phyloP scores from a whole-genome alignment of 1,284 basidiomycete genomes.

The Hemileia vastatrix region DNA sequence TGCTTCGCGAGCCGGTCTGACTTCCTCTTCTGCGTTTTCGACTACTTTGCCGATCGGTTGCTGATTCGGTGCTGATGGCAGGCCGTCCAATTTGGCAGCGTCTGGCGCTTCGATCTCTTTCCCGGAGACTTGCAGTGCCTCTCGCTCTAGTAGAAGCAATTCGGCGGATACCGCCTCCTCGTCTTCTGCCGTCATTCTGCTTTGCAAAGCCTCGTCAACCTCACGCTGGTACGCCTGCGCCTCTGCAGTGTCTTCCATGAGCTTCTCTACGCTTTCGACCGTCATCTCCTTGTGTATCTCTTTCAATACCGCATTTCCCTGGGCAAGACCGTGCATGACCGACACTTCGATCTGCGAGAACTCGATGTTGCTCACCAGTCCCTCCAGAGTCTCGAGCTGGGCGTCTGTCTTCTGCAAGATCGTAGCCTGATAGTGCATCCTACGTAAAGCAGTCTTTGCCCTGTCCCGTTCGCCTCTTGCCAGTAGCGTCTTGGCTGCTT shows the following conservation, averaged over 20 bases:
- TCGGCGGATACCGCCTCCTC: constrained; percentile 86
- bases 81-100: no score
- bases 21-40: no score
- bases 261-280: constrained; percentile 78
- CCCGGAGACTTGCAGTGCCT: no score
- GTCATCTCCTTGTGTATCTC: constrained; percentile 90
- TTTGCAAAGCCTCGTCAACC: constrained; percentile 75
- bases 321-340: constrained; percentile 79
- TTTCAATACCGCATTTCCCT: constrained; percentile 83
- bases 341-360: constrained; percentile 89
- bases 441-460: constrained; percentile 72
- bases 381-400: constrained; percentile 78
- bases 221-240: constrained; percentile 85
- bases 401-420: constrained; percentile 76
- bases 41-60: no score
- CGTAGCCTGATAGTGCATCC: constrained; percentile 83
- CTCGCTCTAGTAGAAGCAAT: constrained; percentile 59
- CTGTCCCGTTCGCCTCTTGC: constrained; percentile 71
- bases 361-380: constrained; percentile 86
- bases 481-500: constrained; percentile 74
- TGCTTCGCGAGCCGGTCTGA: no score
- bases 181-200: constrained; percentile 72
- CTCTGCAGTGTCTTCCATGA: constrained; percentile 83
- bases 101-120: no score
- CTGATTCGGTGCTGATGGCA: no score